Evolutionary conservation across 2,329 filamentous ascomycete genomes (phyloP), one percentile per base, ranked within the genome.

Genomic region (Phaeoacremonium minimum): DNA sequence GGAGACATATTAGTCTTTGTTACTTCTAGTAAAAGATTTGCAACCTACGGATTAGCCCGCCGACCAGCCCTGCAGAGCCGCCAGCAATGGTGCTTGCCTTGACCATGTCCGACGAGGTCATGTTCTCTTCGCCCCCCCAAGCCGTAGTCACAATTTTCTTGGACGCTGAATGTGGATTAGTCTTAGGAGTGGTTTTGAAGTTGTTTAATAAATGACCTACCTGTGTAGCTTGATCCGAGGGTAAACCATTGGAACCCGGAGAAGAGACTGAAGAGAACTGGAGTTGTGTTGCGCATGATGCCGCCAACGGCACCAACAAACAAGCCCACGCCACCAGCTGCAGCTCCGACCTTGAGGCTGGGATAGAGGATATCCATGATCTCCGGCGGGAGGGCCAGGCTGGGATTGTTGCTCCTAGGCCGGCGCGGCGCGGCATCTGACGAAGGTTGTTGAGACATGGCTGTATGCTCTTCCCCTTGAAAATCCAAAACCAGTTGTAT

Each of bases 201-300:
- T n/a, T n/a, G n/a, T n/a, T n/a, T n/a, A n/a, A n/a, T n/a, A n/a
- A 52, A 26, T 36, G 11, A 28, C 15, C 52, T 67, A 81, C 84
- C 82, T 72, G 82, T 91, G 56, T 83, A 96, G 13, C 78, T 85
- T 32, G 75, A 78, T 22, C 87, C 87, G 28, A 94, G 72, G 29
- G 77, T 73, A 59, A 87, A 87, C 77, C 87, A 95, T 63, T 95
- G 88, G 28, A 87, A 67, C 14, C 87, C 85, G 15, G 83, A 81
- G 26, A 82, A 73, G 11, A 83, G 48, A 1, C 87, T 83, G 61
- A 88, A 91, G 6, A 91, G 61, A 3, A 79, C 71, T 4, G 86
- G 82, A 12, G 75, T 77, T 15, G 68, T 71, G 14, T 83, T 83
- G 40, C 80, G 75, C 32, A 90, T 59, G 32, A 94, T 83, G 18